Conservation (phyloP, 2,329 filamentous ascomycete species). For the Aspergillus spinulosporus region DNA sequence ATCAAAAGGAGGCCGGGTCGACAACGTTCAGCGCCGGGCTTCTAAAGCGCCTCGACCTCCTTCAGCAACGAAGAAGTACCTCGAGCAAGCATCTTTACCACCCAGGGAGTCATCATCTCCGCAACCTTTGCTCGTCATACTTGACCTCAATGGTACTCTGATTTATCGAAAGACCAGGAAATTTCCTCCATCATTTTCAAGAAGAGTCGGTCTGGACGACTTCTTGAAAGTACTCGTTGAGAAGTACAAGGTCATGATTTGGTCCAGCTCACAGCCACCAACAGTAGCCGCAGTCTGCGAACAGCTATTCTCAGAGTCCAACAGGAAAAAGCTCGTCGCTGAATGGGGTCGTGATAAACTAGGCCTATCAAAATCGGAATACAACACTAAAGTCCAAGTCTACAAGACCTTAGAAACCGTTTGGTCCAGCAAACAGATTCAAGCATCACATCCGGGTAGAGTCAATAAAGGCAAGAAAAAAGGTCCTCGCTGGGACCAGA, state of each 20-base stretch:
- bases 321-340: constrained; percentile 61
- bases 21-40: background rate
- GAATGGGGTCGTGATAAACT: constrained; percentile 79
- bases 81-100: constrained; percentile 53
- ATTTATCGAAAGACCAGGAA: constrained; percentile 65
- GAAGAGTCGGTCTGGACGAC: constrained; percentile 64
- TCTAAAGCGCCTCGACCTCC: constrained; percentile 46
- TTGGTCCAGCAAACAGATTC: constrained; percentile 59
- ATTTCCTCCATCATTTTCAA: constrained; percentile 56
- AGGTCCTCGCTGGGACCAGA: constrained; percentile 68
- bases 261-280: constrained; percentile 77
- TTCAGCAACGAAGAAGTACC: constrained; percentile 60
- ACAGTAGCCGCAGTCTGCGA: constrained; percentile 67
- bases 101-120: constrained; percentile 49
- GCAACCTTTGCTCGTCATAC: constrained; percentile 72
- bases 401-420: constrained; percentile 80
- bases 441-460: constrained; percentile 42
- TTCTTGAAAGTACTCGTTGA: constrained; percentile 75
- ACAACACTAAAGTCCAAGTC: constrained; percentile 71
- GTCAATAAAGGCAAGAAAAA: constrained; percentile 4
- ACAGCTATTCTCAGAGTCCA: constrained; percentile 58
- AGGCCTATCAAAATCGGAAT: constrained; percentile 65
- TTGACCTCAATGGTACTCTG: constrained; percentile 93
- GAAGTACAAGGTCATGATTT: constrained; percentile 79
- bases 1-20: too few relatives aligned